Conservation (phyloP, 1,284 basidiomycete genomes). For the Tausonia pullulans region DNA sequence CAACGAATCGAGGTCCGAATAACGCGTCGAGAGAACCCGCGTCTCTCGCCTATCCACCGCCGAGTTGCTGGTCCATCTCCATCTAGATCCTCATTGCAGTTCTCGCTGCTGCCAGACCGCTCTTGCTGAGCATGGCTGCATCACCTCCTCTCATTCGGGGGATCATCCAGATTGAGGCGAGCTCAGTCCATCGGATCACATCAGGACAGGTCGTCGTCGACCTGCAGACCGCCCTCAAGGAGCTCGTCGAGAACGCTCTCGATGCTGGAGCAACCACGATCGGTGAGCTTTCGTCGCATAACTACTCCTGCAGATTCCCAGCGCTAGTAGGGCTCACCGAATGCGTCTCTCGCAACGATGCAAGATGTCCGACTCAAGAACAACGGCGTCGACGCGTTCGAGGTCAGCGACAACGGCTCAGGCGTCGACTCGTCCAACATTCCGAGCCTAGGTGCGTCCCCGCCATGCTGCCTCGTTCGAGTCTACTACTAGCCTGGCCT, state of each 20-base stretch:
- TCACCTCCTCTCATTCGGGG: too few relatives aligned
- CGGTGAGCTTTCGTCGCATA: slow-evolving; percentile 42
- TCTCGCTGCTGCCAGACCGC: too few relatives aligned
- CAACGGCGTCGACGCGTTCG: slow-evolving; percentile 71
- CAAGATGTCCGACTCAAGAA: slow-evolving; percentile 84
- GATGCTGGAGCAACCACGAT: slow-evolving; percentile 83
- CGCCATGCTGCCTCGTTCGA: neutral
- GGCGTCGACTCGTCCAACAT: slow-evolving; percentile 73
- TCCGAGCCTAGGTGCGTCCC: slow-evolving; percentile 55
- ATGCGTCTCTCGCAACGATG: neutral
- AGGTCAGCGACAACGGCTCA: slow-evolving; percentile 85
- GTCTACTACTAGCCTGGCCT: too few relatives aligned
- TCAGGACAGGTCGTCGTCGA: slow-evolving; percentile 93
- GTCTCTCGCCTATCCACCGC: too few relatives aligned
- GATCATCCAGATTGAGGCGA: slow-evolving; percentile 47
- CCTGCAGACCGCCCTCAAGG: slow-evolving; percentile 86
- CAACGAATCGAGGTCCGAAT: too few relatives aligned
- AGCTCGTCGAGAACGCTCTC: slow-evolving; percentile 90
- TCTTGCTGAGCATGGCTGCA: too few relatives aligned
- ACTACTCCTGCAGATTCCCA: neutral
- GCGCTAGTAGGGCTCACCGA: slow-evolving; percentile 1
- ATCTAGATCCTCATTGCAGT: too few relatives aligned
- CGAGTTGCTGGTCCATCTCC: too few relatives aligned
- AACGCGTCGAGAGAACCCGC: too few relatives aligned
- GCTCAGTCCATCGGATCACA: slow-evolving; percentile 72